These are phyloP conservation scores for Saitozyma sp. DNA, from an alignment of 768 basidiomycete species.

Conservation along the genomic window DNA sequence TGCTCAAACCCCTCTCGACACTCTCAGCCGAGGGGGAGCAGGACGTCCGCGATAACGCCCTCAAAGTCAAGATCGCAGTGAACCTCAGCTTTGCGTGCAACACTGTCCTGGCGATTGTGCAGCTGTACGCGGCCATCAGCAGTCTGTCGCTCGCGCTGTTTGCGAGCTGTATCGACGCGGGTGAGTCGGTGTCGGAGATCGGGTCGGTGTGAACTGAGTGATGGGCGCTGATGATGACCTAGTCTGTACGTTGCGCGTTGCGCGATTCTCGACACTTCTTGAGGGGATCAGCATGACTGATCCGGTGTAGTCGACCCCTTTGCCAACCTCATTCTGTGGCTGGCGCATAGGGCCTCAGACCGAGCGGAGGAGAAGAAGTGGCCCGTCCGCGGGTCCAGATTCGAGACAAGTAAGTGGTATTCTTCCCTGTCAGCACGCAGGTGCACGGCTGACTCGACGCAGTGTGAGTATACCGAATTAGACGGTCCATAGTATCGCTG, in stretches of 20 bases:
- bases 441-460: neutral
- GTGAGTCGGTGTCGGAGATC: slow-evolving; percentile 14
- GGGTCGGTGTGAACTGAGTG: neutral
- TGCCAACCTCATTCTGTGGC: slow-evolving; percentile 56
- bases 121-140: slow-evolving; percentile 86
- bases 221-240: slow-evolving; percentile 5
- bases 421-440: neutral
- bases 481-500: neutral
- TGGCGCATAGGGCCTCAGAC: slow-evolving; percentile 74
- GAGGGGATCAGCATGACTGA: slow-evolving; percentile 5
- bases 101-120: slow-evolving; percentile 58
- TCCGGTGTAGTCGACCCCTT: slow-evolving; percentile 48
- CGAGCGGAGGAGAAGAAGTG: slow-evolving; percentile 77
- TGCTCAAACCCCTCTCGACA: slow-evolving; percentile 87
- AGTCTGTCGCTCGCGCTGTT: slow-evolving; percentile 80
- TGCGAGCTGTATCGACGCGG: slow-evolving; percentile 83
- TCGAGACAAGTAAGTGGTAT: slow-evolving; percentile 64
- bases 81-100: slow-evolving; percentile 81
- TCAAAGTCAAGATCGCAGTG: slow-evolving; percentile 85
- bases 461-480: slow-evolving; percentile 12
- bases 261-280: neutral
- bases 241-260: slow-evolving; percentile 23
- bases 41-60: slow-evolving; percentile 66
- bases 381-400: slow-evolving; percentile 86
- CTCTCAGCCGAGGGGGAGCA: slow-evolving; percentile 78